Evolutionary conservation across 106 monocot genomes (phyloP), one percentile per base, ranked within the genome.

Genomic region (Iris macrosiphon): DNA sequence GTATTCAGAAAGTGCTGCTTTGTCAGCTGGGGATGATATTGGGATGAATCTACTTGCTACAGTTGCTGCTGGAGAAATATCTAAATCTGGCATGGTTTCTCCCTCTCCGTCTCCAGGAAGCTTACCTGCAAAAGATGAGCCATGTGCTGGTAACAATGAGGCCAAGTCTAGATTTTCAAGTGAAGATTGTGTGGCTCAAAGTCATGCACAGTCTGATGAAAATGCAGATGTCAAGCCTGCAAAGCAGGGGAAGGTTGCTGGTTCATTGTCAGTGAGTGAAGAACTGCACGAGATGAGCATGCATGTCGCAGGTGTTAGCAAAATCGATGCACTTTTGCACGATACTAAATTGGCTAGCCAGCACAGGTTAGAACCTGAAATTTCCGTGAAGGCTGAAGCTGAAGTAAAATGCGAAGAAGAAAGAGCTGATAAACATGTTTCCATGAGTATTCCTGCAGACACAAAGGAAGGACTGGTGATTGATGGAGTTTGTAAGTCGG

Each of bases 31-130:
- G 4, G 84, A 79, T 57, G 75, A 85, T 75, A 45, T 72, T 17
- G 79, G 79, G 10, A 79, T 76, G 69, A 73, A 76, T 69, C 48
- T 80, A 49, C 80, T 79, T 45, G 76, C 85, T n/a, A 80, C 65
- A 67, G 84, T 85, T 6, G 82, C 82, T 67, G 53, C 80, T 54
- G 76, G 73, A 29, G 76, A 86, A 60, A 79, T 72, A 37, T 43
- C 65, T 7, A 76, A 69, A 35, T 66, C 85, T 69, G 71, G 69
- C 9, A 45, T 73, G 34, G 34, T 35, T 67, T 67, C 78, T 3
- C 67, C 78, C 11, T 26, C 46, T 39, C 56, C 43, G 21, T 84
- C 79, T 30, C 75, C 67, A 20, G 57, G 37, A 45, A 56, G 26
- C 56, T 70, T 40, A n/a, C 37, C 79, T 32, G 52, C 23, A 20